Evolutionary conservation across 441 rosid genomes (phyloP).

Genomic region (Pelargonium citronellum): DNA sequence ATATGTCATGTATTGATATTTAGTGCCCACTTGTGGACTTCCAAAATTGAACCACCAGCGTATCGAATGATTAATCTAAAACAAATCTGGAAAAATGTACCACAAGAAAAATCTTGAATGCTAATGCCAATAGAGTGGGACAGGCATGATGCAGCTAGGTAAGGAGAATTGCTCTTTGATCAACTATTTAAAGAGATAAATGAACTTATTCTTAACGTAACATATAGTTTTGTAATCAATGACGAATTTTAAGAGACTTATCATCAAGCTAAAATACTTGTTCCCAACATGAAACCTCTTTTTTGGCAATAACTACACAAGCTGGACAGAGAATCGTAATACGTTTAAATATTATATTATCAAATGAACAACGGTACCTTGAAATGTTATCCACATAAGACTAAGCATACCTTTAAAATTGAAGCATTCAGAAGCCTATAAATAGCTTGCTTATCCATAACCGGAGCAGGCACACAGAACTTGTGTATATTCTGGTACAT

Average conservation of each 20-base stretch:
- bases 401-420: conserved; percentile 52
- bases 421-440: conserved; percentile 51
- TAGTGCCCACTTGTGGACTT: too few relatives aligned
- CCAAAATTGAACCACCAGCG: too few relatives aligned
- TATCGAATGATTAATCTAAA: too few relatives aligned
- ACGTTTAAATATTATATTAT: neutral
- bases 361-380: neutral
- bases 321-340: neutral
- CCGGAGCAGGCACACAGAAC: conserved; percentile 40
- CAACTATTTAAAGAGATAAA: too few relatives aligned
- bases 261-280: neutral
- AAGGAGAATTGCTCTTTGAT: too few relatives aligned
- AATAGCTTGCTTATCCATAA: conserved; percentile 33
- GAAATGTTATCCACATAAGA: conserved; percentile 17
- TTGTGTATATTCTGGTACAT: conserved; percentile 67
- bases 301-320: neutral
- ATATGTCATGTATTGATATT: too few relatives aligned
- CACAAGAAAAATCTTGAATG: too few relatives aligned
- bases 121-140: too few relatives aligned
- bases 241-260: neutral
- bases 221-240: too few relatives aligned
- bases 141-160: too few relatives aligned
- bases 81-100: too few relatives aligned
- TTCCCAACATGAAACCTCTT: neutral
- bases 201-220: too few relatives aligned